Conservation (phyloP, 2,329 filamentous ascomycete species). For the Neofusicoccum laricinum region DNA sequence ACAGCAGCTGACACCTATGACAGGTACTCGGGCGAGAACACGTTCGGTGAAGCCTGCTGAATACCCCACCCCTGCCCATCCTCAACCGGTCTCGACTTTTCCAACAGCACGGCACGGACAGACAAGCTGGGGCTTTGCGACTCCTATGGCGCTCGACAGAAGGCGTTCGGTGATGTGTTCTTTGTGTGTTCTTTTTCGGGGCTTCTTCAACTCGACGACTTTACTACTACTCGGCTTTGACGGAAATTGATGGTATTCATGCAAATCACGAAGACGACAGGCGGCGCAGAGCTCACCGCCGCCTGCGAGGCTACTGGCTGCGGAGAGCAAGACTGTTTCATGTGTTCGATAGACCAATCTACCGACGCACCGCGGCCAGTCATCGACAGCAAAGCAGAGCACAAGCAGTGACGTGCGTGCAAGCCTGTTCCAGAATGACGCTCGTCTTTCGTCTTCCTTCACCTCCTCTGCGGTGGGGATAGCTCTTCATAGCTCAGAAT, state of each 20-base stretch:
- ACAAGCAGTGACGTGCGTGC: not conserved
- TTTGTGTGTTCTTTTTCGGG: constrained; percentile 20
- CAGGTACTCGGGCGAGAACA: constrained; percentile 97
- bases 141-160: constrained; percentile 20
- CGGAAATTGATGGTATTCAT: constrained; percentile 12
- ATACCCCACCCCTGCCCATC: constrained; percentile 1
- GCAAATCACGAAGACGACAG: not conserved
- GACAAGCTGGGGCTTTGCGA: constrained; percentile 1
- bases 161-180: constrained; percentile 27
- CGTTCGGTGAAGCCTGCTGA: constrained; percentile 63
- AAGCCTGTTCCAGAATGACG: not conserved
- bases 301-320: not conserved
- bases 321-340: not conserved
- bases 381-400: not conserved
- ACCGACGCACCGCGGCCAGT: not conserved
- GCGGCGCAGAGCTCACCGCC: not conserved
- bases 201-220: not conserved
- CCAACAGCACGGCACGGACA: constrained; percentile 1
- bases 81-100: constrained; percentile 9
- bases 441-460: not conserved
- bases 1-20: constrained; percentile 7
- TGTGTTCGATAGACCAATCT: not conserved
- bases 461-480: not conserved
- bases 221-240: not conserved
- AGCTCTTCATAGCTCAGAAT: not conserved